Evolutionary conservation across 108 stramenopile genomes (phyloP), one percentile per base, ranked within the genome.

Genomic region (Cylindrotheca closterium): DNA sequence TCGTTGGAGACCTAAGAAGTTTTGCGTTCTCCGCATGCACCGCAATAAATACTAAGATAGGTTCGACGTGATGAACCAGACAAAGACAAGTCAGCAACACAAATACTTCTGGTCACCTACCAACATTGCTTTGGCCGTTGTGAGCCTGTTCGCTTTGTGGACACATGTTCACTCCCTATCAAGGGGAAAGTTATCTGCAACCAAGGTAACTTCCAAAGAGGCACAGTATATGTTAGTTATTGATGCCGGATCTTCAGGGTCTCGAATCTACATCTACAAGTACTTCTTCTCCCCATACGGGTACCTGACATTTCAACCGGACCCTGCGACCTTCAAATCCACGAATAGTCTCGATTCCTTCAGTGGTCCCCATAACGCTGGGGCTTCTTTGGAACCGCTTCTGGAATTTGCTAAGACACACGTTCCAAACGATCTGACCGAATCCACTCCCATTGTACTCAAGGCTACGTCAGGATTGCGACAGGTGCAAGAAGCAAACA

Each of bases 381-480:
- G 79, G 10, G 34, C 64, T 17, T 87, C 88, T 67, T 67, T 95
- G n/a, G 61, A 65, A 7, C 86, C 88, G 8, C 77, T 94, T 8
- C 31, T 96, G 25, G 78, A 78, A 19, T 92, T 89, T 69, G 93
- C 95, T 50, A 86, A 81, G 57, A 49, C 75, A n/a, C 94, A 5
- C 59, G 69, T 42, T 74, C 47, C 47, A 84, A 92, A 52, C 63
- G 85, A 72, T 50, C 77, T 2, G 56, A 79, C 26, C 94, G 30
- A 60, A 42, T 57, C 69, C 19, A 93, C 81, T 58, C 96, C 93
- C 17, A 95, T 96, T 5, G 94, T 82, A 61, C 77, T 96, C 60
- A 96, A 95, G 74, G 96, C 96, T 0, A 96, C 95, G 28, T 93
- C 85, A 7, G 95, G 95, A 19, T 69, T 95, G 77, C 58, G 95